Evolutionary conservation across 2,329 filamentous ascomycete genomes (phyloP).

Genomic region (Cryphonectria naterciae): DNA sequence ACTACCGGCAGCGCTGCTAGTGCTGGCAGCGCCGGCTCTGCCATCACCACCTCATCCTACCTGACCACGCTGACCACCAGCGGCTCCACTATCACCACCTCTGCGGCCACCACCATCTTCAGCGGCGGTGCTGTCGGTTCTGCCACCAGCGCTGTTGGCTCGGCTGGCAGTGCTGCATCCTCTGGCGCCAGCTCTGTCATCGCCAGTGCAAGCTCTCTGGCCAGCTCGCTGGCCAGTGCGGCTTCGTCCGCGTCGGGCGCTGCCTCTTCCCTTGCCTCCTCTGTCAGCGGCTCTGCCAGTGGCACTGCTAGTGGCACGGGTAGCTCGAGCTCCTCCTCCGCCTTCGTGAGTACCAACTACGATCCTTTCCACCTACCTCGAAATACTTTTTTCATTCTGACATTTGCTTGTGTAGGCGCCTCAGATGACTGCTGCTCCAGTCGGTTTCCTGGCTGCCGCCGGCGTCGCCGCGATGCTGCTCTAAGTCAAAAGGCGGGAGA

Average conservation of each 20-base stretch:
- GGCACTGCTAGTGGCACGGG: constrained; percentile 25
- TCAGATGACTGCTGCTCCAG: constrained; percentile 50
- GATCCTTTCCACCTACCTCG: neutral
- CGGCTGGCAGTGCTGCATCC: constrained; percentile 33
- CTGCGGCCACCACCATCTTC: constrained; percentile 43
- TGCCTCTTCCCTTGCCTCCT: constrained; percentile 28
- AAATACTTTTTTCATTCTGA: constrained; percentile 20
- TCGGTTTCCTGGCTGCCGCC: constrained; percentile 52
- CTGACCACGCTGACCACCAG: constrained; percentile 43
- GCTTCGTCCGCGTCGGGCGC: constrained; percentile 21
- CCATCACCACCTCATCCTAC: constrained; percentile 43
- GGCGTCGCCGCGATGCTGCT: constrained; percentile 54
- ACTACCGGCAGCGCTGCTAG: constrained; percentile 9
- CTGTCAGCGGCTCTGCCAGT: constrained; percentile 30
- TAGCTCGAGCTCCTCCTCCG: constrained; percentile 32
- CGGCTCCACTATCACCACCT: constrained; percentile 39
- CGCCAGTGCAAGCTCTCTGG: constrained; percentile 27
- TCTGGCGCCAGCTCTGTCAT: constrained; percentile 32
- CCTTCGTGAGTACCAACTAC: constrained; percentile 34
- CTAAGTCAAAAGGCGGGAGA: constrained; percentile 39
- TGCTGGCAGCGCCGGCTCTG: constrained; percentile 29
- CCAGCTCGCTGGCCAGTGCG: constrained; percentile 34
- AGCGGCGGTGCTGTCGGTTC: constrained; percentile 31
- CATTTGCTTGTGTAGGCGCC: constrained; percentile 36
- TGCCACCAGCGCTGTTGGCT: constrained; percentile 29